A percentile compares a stretch with the other conserved stretches of the same genome.
These are phyloP conservation scores for Fusarium papillatum DNA, from an alignment of 2,329 filamentous ascomycete genomes.

Conservation along the genomic window DNA sequence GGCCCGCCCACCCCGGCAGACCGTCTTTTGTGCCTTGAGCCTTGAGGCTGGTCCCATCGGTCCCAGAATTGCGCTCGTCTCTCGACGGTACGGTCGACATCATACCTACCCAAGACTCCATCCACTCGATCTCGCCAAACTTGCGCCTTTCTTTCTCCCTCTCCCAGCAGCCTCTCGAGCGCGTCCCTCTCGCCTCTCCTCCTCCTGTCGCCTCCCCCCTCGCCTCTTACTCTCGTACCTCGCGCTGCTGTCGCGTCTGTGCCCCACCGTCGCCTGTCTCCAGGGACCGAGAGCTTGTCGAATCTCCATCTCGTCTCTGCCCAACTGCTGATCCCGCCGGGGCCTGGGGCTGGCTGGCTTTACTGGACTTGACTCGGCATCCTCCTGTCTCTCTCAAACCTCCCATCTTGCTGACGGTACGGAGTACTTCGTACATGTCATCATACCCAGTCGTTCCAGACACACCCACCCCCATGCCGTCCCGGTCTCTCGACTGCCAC, in stretches of 20 bases:
- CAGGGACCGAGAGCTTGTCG: conserved; percentile 43
- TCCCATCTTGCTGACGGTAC: conserved; percentile 33
- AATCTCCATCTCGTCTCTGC: conserved; percentile 46
- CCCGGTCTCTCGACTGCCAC: conserved; percentile 44
- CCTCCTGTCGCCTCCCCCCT: conserved; percentile 9
- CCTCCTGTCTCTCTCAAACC: conserved; percentile 37
- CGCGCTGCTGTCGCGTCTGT: conserved; percentile 37
- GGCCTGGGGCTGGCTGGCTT: conserved; percentile 38
- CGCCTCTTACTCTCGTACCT: conserved; percentile 35
- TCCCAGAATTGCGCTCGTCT: conserved; percentile 40
- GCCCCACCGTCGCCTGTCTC: conserved; percentile 43
- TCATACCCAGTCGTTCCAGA: conserved; percentile 47
- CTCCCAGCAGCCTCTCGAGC: conserved; percentile 27
- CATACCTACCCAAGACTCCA: conserved; percentile 41
- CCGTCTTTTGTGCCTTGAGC: conserved; percentile 44
- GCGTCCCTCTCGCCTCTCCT: conserved; percentile 26
- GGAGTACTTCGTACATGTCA: conserved; percentile 45
- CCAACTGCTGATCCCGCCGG: conserved; percentile 48
- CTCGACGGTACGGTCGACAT: conserved; percentile 43
- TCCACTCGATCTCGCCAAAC: conserved; percentile 38
- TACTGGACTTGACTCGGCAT: conserved; percentile 38
- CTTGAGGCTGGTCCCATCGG: conserved; percentile 40
- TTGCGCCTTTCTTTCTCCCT: conserved; percentile 41
- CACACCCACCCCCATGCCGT: conserved; percentile 48
- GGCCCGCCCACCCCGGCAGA: conserved; percentile 46